These are phyloP conservation scores for Tulasnella sp. DNA, from an alignment of 768 basidiomycete species.

Conservation along the genomic window DNA sequence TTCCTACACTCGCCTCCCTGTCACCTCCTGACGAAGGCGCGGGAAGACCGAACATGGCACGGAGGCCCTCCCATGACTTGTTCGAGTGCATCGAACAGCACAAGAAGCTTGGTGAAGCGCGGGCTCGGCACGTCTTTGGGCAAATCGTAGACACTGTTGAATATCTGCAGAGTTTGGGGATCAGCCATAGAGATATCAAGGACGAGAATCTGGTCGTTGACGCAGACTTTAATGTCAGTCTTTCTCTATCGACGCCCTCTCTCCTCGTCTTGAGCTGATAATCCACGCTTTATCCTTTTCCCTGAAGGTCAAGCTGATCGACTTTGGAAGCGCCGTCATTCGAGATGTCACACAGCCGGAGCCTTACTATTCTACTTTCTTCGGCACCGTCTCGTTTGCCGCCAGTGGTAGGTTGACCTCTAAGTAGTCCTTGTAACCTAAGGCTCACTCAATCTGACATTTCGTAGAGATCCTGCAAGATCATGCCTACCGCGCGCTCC, in stretches of 20 bases:
- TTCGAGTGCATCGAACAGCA: constrained; percentile 94
- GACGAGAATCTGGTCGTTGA: constrained; percentile 37
- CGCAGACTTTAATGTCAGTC: constrained; percentile 40
- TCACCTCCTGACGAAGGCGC: neutral
- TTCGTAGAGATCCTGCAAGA: constrained; percentile 30
- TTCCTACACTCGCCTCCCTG: constrained; percentile 19
- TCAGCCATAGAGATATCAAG: constrained; percentile 34
- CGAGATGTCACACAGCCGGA: constrained; percentile 51
- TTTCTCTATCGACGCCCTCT: neutral
- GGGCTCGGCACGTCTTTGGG: constrained; percentile 72
- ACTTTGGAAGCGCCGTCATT: constrained; percentile 84
- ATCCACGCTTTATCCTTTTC: neutral
- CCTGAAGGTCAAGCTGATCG: constrained; percentile 91
- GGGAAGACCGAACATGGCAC: constrained; percentile 36
- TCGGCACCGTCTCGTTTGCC: constrained; percentile 29
- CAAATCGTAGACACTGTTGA: constrained; percentile 81
- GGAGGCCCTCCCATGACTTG: constrained; percentile 79
- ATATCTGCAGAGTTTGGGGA: constrained; percentile 44
- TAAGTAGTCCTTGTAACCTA: neutral
- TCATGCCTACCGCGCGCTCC: constrained; percentile 29
- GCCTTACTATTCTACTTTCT: constrained; percentile 62
- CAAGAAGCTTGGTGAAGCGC: constrained; percentile 64
- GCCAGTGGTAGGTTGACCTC: constrained; percentile 7
- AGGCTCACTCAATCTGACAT: neutral
- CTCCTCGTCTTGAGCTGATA: too few relatives aligned